Percentiles rank a stretch among this genome's conserved stretches.
Conservation (phyloP, 495 filamentous ascomycete species). For the Stereocaulon alpinum region DNA sequence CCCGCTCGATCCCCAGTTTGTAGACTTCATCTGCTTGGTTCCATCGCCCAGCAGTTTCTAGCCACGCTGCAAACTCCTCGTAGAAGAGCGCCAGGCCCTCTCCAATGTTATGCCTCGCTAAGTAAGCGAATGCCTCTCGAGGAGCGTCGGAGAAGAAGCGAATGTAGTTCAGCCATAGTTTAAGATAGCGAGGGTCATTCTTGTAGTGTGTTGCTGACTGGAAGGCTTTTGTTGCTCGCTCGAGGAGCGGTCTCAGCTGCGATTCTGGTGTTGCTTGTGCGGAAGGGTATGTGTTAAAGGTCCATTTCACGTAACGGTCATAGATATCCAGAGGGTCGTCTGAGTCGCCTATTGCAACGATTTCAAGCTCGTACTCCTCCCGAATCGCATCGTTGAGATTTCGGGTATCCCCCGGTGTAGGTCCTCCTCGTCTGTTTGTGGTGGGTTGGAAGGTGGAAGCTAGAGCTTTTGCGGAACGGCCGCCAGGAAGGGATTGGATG, state of each 20-base stretch:
- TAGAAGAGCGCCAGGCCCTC: slow-evolving; percentile 89
- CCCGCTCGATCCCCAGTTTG: slow-evolving; percentile 71
- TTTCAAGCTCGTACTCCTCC: slow-evolving; percentile 76
- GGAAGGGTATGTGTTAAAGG: slow-evolving; percentile 85
- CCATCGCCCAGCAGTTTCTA: slow-evolving; percentile 80
- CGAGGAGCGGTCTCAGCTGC: slow-evolving; percentile 76
- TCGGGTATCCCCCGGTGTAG: slow-evolving; percentile 55
- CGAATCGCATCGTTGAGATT: slow-evolving; percentile 68
- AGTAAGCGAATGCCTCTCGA: slow-evolving; percentile 82
- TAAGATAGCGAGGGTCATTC: slow-evolving; percentile 88
- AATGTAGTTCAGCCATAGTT: slow-evolving; percentile 90
- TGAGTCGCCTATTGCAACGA: slow-evolving; percentile 65
- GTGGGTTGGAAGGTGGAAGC: slow-evolving; percentile 71
- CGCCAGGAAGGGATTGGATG: slow-evolving; percentile 83
- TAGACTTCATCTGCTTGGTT: slow-evolving; percentile 91
- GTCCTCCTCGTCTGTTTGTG: slow-evolving; percentile 44
- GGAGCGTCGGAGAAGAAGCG: slow-evolving; percentile 84
- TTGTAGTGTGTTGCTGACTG: slow-evolving; percentile 76
- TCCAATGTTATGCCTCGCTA: slow-evolving; percentile 79
- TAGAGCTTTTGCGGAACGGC: slow-evolving; percentile 81
- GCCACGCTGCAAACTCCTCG: slow-evolving; percentile 89
- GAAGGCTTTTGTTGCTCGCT: slow-evolving; percentile 85
- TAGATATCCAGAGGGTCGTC: slow-evolving; percentile 95
- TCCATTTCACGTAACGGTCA: slow-evolving; percentile 96
- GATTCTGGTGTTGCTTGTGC: slow-evolving; percentile 86